Evolutionary conservation across 192 early-diverging fungal genomes (phyloP).

Genomic region (Mortierella claussenii): DNA sequence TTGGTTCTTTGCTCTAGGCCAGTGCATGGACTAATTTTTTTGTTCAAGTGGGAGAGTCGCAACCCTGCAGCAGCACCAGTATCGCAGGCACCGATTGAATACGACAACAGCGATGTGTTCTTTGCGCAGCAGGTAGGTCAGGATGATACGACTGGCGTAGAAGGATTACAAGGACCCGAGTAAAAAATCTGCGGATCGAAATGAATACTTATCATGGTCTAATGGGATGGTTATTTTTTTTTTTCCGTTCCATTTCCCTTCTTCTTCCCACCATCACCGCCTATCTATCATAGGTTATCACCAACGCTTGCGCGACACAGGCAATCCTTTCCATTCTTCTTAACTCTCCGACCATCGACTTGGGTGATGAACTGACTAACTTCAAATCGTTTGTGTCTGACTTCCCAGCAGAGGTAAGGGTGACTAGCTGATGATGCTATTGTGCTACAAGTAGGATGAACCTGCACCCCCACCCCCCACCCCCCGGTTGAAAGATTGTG

Average conservation of each 20-base stretch:
- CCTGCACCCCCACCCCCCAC: too few species aligned
- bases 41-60: constrained; percentile 80
- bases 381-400: constrained; percentile 78
- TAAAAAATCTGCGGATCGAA: too few species aligned
- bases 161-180: too few species aligned
- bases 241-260: background rate
- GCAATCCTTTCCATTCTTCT: constrained; percentile 83
- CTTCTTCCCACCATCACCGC: background rate
- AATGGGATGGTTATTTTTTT: constrained; percentile 2
- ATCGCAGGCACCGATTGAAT: constrained; percentile 38
- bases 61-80: constrained; percentile 33
- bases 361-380: constrained; percentile 72
- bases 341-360: constrained; percentile 72
- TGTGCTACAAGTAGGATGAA: too few species aligned
- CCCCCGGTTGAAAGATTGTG: too few species aligned
- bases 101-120: constrained; percentile 64
- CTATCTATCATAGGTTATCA: constrained; percentile 67
- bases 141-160: too few species aligned
- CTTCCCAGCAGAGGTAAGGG: constrained; percentile 72
- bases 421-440: too few species aligned
- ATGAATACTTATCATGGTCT: too few species aligned
- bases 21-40: constrained; percentile 83
- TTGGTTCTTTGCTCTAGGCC: too few species aligned
- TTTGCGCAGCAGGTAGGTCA: constrained; percentile 71
- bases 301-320: constrained; percentile 89